These are phyloP conservation scores for Plasmopara muralis DNA, from an alignment of 352 stramenopile genomes.

Conservation along the genomic window DNA sequence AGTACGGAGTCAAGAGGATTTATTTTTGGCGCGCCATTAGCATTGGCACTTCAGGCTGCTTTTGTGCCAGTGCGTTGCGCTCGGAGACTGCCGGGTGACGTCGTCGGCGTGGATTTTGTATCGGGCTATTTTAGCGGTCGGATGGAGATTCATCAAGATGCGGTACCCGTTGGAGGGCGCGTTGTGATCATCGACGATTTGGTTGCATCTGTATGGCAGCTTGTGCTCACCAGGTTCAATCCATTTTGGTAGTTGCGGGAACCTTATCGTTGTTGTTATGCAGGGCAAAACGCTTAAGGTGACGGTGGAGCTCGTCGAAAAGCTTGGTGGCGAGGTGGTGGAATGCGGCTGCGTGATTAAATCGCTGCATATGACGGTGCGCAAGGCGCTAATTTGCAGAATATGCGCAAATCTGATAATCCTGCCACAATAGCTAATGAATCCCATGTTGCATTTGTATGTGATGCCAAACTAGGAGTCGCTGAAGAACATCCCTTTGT, in stretches of 20 bases:
- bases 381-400: conserved; percentile 1
- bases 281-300: conserved; percentile 78
- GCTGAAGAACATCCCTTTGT: conserved; percentile 41
- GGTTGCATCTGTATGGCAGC: no score
- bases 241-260: no score
- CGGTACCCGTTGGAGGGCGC: conserved; percentile 57
- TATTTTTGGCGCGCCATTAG: no score
- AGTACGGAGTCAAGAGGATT: no score
- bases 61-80: no score
- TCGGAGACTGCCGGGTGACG: conserved; percentile 40
- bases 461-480: conserved; percentile 26
- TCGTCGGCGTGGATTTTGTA: conserved; percentile 75
- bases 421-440: no score
- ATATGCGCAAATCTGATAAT: no score
- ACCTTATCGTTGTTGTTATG: no score
- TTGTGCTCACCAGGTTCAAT: no score
- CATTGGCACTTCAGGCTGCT: no score
- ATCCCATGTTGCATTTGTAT: neutral
- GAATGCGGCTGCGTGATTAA: conserved; percentile 79
- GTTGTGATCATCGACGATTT: conserved; percentile 13
- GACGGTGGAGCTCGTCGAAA: conserved; percentile 66
- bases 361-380: conserved; percentile 45
- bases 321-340: conserved; percentile 61
- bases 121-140: conserved; percentile 65
- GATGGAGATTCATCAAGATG: conserved; percentile 79